phyloP scores from a whole-genome alignment of 441 rosid species.

The Rhodomyrtus psidioides region DNA sequence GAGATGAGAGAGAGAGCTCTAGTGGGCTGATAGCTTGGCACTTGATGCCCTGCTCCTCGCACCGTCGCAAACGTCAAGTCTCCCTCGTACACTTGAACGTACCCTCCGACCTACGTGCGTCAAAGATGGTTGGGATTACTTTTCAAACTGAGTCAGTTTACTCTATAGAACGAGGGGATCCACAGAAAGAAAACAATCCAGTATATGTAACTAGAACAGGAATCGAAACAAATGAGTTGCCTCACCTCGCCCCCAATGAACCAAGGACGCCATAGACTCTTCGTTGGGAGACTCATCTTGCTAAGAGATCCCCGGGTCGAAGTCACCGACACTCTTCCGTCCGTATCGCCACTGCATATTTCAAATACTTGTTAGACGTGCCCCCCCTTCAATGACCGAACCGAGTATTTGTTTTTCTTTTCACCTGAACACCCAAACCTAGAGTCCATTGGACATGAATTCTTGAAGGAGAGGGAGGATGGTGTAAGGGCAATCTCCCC shows the following conservation, averaged over 20 bases:
- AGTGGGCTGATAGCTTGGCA: neutral
- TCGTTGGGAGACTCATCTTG: slow-evolving; percentile 35
- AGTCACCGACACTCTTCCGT: slow-evolving; percentile 70
- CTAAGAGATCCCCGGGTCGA: slow-evolving; percentile 57
- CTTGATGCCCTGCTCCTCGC: neutral
- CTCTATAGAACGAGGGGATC: neutral
- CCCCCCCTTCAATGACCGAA: neutral
- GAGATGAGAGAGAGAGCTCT: no score
- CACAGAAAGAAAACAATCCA: neutral
- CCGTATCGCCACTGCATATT: slow-evolving; percentile 61
- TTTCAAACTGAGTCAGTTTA: neutral
- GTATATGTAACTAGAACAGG: neutral
- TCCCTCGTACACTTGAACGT: neutral
- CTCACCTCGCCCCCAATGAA: slow-evolving; percentile 2
- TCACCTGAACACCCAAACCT: slow-evolving; percentile 73
- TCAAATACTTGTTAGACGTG: neutral
- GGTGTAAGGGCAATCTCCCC: slow-evolving; percentile 62
- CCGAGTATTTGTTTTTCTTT: neutral
- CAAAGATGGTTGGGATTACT: neutral
- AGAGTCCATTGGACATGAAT: slow-evolving; percentile 38
- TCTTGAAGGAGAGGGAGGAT: slow-evolving; percentile 47
- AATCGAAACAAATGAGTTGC: neutral
- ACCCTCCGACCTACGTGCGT: neutral
- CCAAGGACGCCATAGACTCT: slow-evolving; percentile 76
- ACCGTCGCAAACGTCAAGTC: neutral